Base-by-base conservation (phyloP, 106 monocot species). In the Cymbidium sinense region DNA sequence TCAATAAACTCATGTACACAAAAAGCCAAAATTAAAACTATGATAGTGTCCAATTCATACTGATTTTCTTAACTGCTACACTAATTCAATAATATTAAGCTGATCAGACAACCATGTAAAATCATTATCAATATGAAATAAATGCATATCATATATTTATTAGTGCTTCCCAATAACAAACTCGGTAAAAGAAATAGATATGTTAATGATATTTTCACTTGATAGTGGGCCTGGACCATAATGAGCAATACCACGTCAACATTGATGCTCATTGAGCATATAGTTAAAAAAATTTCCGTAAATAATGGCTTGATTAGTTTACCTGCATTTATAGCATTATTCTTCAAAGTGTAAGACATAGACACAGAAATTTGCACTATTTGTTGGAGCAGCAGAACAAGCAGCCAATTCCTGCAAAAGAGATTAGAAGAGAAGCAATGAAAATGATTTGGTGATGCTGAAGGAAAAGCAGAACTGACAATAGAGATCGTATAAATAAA, bases 401-500 rank as follows among this genome's bases (percentile, higher is more conserved):
- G 77, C 31, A 61, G 71, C 36, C 41, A 43, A 35, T 36, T 73
- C 82, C 82, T 82, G 50, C 36, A 70, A 6, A 69, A 82, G 8
- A 76, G 17, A 44, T 31, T 33, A 33, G 28, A 35, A 75, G 19
- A 37, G 74, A 27, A 27, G 11, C 21, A 52, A 76, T 76, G 30
- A 34, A 19, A 30, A 27, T 28, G 64, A n/a, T 27, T 5, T 64
- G 23, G 1, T 64, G 12, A 67, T 30, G 15, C 1, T 67, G 31
- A 28, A 67, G 28, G 33, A 67, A 31, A 31, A 15, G 15, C 31
- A 34, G 2, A 30, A 17, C 25, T 30, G 28, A 67, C 30, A 12
- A 11, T 7, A 28, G 27, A 17, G 1, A 67, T 67, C 15, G 9
- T 33, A 3, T 33, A 67, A 64, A 64, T n/a, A n/a, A 58, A 5